A percentile compares a stretch with the other conserved stretches of the same genome.
Conservation (phyloP, 2,329 filamentous ascomycete genomes). For the Ophiostoma australiae region DNA sequence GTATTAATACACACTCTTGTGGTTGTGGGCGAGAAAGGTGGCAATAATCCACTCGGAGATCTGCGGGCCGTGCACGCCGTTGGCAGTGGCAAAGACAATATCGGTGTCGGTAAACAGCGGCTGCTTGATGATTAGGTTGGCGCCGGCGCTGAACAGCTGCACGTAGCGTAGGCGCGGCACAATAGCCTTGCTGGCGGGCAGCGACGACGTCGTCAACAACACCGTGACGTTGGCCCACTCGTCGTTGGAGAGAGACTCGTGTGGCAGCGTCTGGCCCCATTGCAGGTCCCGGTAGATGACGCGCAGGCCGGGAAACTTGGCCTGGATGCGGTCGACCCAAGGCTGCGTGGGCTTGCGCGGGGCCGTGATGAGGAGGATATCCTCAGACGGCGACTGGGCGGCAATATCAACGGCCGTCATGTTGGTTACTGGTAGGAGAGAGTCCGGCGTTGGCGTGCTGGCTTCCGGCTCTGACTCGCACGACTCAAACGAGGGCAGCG, state of each 20-base stretch:
- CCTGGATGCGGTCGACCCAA: conserved; percentile 37
- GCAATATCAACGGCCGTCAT: conserved; percentile 21
- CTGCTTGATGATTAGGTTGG: conserved; percentile 45
- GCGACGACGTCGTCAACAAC: conserved; percentile 29
- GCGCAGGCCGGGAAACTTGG: conserved; percentile 43
- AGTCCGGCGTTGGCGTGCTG: not conserved
- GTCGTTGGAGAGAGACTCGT: conserved; percentile 28
- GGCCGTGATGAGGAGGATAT: conserved; percentile 44
- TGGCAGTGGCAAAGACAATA: conserved; percentile 50
- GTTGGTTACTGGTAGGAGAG: not conserved
- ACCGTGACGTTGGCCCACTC: conserved; percentile 49
- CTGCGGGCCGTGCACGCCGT: conserved; percentile 55
- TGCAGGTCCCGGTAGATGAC: conserved; percentile 34
- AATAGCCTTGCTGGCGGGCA: conserved; percentile 40
- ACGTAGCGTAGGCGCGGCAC: conserved; percentile 49
- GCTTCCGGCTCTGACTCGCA: not conserved
- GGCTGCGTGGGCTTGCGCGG: conserved; percentile 33
- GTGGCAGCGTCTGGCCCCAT: conserved; percentile 32
- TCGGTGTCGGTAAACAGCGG: conserved; percentile 47
- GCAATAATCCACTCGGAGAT: conserved; percentile 54
- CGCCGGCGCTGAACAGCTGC: conserved; percentile 52
- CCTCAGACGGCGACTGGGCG: conserved; percentile 32
- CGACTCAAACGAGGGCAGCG: not conserved
- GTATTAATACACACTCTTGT: conserved; percentile 38
- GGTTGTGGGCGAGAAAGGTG: conserved; percentile 48